Evolutionary conservation across 2,329 filamentous ascomycete species (phyloP).

Genomic region (Cryphonectria radicalis): DNA sequence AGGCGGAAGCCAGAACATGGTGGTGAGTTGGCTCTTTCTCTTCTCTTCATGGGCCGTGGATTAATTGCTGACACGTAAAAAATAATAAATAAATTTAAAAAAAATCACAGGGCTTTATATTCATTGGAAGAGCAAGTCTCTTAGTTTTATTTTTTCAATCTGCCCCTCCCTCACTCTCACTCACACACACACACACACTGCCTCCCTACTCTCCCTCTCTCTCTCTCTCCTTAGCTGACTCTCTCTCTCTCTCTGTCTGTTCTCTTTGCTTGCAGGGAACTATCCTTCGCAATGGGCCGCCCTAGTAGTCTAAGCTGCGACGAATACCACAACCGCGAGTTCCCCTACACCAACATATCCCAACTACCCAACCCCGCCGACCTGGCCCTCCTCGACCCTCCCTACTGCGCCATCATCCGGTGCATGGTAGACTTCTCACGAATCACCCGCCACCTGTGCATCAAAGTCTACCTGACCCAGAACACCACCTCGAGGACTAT

Average conservation of each 20-base stretch:
- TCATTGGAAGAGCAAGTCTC: slow-evolving; percentile 48
- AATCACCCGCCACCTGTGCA: slow-evolving; percentile 35
- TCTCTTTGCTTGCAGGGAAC: slow-evolving; percentile 40
- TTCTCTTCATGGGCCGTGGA: not conserved
- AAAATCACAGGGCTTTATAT: slow-evolving; percentile 44
- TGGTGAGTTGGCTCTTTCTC: slow-evolving; percentile 40
- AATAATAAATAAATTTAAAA: not conserved
- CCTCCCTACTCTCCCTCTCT: too few species aligned
- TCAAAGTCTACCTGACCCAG: slow-evolving; percentile 35
- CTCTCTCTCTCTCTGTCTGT: slow-evolving; percentile 4
- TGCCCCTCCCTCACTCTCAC: not conserved
- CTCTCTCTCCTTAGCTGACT: not conserved
- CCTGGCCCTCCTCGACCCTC: slow-evolving; percentile 32
- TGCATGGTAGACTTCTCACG: slow-evolving; percentile 37
- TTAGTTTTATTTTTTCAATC: too few species aligned
- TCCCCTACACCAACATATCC: slow-evolving; percentile 33
- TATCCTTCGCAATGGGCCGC: slow-evolving; percentile 52
- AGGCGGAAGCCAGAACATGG: slow-evolving; percentile 49
- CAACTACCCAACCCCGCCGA: slow-evolving; percentile 10
- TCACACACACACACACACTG: not conserved
- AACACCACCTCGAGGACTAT: slow-evolving; percentile 31
- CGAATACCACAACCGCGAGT: slow-evolving; percentile 50
- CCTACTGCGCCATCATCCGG: slow-evolving; percentile 36
- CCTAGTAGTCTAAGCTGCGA: slow-evolving; percentile 54
- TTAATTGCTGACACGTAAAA: not conserved